A percentile compares a stretch with the other conserved stretches of the same genome.
Conservation (phyloP, 2,329 filamentous ascomycete genomes). For the Fusarium sp. region DNA sequence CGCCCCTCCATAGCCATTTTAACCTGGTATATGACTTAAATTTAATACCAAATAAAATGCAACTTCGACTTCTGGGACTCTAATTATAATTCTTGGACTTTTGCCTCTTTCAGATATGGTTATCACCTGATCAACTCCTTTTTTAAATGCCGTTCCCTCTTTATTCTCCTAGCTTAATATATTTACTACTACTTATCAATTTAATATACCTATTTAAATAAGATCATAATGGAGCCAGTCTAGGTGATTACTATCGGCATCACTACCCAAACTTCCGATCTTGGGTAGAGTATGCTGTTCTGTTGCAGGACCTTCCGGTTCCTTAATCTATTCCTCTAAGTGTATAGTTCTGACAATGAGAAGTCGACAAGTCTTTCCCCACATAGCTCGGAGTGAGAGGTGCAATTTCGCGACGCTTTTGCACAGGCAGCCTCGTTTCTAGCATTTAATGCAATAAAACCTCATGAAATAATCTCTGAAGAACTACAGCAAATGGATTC, state of each 20-base stretch:
- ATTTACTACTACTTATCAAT: not conserved
- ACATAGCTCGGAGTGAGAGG: not conserved
- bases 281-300: not conserved
- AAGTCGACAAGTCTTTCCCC: not conserved
- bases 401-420: not conserved
- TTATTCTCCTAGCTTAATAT: not conserved
- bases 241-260: not conserved
- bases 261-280: not conserved
- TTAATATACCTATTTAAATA: not conserved
- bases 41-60: not conserved
- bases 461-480: not conserved
- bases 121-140: not conserved
- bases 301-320: not conserved
- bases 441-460: not conserved
- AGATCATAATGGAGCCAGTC: not conserved
- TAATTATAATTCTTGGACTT: not conserved
- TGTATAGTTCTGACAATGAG: not conserved
- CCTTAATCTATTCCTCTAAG: no score
- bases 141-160: not conserved
- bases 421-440: not conserved
- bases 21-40: not conserved
- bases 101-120: not conserved
- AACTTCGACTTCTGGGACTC: not conserved
- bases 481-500: not conserved
- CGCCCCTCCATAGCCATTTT: not conserved